Percentiles rank a stretch among this genome's conserved stretches.
These are phyloP conservation scores for Zasmidium cellare DNA, from an alignment of 2,329 filamentous ascomycete genomes.

Conservation along the genomic window DNA sequence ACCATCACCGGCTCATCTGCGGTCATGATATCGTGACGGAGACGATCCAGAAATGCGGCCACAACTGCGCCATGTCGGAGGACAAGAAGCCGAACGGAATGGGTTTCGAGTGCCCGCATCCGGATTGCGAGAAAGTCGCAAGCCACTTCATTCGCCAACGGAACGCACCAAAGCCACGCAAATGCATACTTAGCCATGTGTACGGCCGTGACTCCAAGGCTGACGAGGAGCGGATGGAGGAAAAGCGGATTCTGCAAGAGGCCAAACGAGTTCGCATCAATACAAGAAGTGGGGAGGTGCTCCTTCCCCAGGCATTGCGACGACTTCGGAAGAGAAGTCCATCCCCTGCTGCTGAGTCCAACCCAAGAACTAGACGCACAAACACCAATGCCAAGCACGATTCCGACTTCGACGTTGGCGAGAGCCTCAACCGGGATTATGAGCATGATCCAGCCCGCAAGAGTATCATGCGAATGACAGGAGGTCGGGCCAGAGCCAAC, in stretches of 20 bases:
- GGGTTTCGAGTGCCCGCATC: background rate
- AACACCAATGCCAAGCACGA: no score
- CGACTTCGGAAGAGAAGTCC: no score
- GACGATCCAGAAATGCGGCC: background rate
- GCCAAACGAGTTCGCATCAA: background rate
- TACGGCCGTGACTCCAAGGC: background rate
- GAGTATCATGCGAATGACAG: no score
- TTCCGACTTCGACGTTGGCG: no score
- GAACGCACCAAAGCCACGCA: background rate
- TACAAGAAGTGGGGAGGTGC: background rate
- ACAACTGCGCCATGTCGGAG: background rate
- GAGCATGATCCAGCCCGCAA: no score
- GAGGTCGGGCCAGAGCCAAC: no score
- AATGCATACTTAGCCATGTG: constrained; percentile 1
- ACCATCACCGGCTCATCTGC: constrained; percentile 2
- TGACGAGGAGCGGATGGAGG: background rate
- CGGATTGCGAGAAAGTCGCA: background rate
- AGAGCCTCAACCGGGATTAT: no score
- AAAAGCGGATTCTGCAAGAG: background rate
- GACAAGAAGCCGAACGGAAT: background rate
- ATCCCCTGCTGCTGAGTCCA: no score
- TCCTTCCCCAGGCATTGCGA: background rate
- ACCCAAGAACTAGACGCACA: no score
- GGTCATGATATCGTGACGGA: constrained; percentile 1
- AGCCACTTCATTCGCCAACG: background rate